Base-by-base conservation (phyloP, 1,284 basidiomycete species). In the Tremellales sp. region DNA sequence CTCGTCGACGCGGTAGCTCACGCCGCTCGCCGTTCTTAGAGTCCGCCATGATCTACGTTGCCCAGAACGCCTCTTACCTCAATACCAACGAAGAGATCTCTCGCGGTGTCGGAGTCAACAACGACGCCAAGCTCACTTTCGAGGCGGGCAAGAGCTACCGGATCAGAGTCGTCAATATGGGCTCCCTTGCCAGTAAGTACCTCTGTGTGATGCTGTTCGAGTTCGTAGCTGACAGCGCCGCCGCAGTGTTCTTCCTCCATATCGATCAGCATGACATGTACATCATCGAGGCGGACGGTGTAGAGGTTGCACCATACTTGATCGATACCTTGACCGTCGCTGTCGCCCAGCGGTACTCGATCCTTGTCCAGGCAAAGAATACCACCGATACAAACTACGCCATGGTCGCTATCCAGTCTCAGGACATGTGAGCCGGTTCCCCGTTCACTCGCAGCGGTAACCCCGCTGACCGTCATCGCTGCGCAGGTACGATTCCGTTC, bases 231-330 rank as follows among this genome's bases (percentile, higher is more conserved):
- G 22, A 16, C 19, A 22, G 5, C 35, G 14, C 14, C 19, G 16
- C 14, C 10, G 1, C 51, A 67, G 69, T 82, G 61, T 92, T 90
- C 74, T 85, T 79, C 74, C 84, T 94, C 71, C 87, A 84, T 81
- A 85, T 97, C 44, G 90, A 94, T 53, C 89, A 89, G 1, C 93
- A 97, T 67, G 79, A 86, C 27, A 93, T 95, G 88, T 74, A 78
- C 9, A 79, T 97, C 56, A 91, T 97, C 62, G 84, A 89, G 64
- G 86, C 82, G 24, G 92, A 97, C 61, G 89, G 91, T 5, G 86
- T 84, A 4, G 92, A 95, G 69, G 77, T 83, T 2, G 77, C 86
- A 61, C 83, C 84, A 51, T 84, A 76, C 45, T 77, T 81, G 0
- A 81, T 83, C 48, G 84, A 88, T 61, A 67, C 84, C 27, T 60